Percentiles rank a stretch among this genome's conserved stretches.
Conservation (phyloP, 2,329 filamentous ascomycete species). For the Fonsecaea pugnacius region DNA sequence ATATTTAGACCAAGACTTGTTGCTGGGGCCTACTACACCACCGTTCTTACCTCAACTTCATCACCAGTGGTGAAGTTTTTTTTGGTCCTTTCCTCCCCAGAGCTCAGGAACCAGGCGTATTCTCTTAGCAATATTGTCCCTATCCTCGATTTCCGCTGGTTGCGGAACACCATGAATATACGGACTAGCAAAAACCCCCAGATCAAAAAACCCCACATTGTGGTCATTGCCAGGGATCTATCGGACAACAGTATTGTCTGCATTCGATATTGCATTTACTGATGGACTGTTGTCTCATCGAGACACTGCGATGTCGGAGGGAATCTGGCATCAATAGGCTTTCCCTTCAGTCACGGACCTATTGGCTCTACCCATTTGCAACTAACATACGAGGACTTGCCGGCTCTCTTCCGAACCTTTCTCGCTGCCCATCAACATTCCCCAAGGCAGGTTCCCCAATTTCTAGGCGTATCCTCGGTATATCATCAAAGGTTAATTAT, state of each 20-base stretch:
- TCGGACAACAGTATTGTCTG: no score
- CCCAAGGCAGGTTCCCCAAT: neutral
- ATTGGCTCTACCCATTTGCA: neutral
- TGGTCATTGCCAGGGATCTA: neutral
- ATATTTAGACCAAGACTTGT: no score
- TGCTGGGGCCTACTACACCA: no score
- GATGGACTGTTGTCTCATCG: no score
- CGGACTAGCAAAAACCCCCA: neutral
- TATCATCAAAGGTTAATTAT: neutral
- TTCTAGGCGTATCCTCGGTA: neutral
- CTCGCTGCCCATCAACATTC: neutral
- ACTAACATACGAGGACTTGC: neutral
- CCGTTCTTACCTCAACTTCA: no score
- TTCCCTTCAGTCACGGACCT: neutral
- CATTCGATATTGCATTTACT: no score
- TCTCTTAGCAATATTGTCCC: no score
- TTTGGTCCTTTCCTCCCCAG: neutral
- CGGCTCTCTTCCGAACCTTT: neutral
- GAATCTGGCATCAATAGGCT: neutral
- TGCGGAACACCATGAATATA: no score
- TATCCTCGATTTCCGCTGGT: no score
- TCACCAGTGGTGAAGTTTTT: no score
- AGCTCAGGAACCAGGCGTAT: no score
- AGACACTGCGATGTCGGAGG: neutral
- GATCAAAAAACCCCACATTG: neutral